phyloP scores from a whole-genome alignment of 306 rosid genomes.

The Cotoneaster glaucophyllus region DNA sequence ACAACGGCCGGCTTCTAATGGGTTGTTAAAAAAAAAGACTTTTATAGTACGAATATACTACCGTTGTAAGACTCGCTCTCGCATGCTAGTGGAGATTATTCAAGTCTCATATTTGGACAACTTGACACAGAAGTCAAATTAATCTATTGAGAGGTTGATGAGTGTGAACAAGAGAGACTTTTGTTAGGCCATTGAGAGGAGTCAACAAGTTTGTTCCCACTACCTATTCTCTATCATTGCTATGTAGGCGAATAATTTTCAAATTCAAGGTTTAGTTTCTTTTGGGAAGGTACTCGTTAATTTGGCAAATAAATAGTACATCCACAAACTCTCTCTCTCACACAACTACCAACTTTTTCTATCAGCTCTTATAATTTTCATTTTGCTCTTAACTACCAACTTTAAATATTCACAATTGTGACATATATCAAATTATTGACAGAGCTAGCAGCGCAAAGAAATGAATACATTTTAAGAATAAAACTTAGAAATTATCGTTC shows the following conservation, averaged over 20 bases:
- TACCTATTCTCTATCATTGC: neutral
- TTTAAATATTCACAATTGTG: too few species aligned
- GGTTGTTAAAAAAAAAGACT: neutral
- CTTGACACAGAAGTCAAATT: neutral
- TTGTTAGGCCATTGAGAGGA: neutral
- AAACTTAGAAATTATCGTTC: too few species aligned
- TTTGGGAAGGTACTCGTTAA: too few species aligned
- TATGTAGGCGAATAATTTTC: neutral
- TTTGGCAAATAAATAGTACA: too few species aligned
- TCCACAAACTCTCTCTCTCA: too few species aligned
- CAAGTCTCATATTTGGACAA: neutral
- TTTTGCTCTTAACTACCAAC: too few species aligned
- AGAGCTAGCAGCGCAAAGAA: too few species aligned
- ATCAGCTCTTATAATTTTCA: too few species aligned
- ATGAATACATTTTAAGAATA: too few species aligned
- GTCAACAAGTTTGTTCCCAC: neutral
- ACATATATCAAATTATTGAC: too few species aligned
- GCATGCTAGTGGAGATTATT: neutral
- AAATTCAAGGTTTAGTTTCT: neutral
- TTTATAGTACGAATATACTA: neutral
- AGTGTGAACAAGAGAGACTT: slow-evolving; percentile 1
- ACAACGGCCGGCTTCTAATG: neutral
- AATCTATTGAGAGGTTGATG: neutral
- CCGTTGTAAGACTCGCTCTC: too few species aligned
- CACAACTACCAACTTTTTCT: too few species aligned